These are phyloP conservation scores for Coemansia sp. DNA, from an alignment of 192 early-diverging fungal species.

Conservation along the genomic window DNA sequence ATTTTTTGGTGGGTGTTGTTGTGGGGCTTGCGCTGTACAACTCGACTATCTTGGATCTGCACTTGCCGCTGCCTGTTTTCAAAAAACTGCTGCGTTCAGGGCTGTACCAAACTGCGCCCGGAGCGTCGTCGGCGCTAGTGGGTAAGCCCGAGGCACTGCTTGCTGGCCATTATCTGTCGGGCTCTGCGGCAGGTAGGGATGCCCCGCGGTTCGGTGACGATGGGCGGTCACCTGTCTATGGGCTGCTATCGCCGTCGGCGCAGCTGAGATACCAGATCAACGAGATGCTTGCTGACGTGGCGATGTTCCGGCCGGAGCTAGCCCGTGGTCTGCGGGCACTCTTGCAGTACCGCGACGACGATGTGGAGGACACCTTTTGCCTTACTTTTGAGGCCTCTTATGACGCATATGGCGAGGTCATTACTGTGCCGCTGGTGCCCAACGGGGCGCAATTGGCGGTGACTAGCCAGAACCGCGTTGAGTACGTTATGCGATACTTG, in stretches of 20 bases:
- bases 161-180: too few relatives aligned
- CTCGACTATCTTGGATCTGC: slow-evolving; percentile 87
- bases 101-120: slow-evolving; percentile 18
- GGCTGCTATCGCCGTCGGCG: slow-evolving; percentile 36
- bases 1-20: slow-evolving; percentile 86
- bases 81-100: slow-evolving; percentile 75
- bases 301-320: slow-evolving; percentile 68
- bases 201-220: slow-evolving; percentile 15
- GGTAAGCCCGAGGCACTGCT: slow-evolving; percentile 8
- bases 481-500: slow-evolving; percentile 82
- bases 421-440: slow-evolving; percentile 63
- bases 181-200: background rate
- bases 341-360: slow-evolving; percentile 73
- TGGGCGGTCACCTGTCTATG: slow-evolving; percentile 31
- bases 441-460: slow-evolving; percentile 62
- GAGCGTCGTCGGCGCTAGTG: slow-evolving; percentile 3
- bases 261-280: slow-evolving; percentile 55
- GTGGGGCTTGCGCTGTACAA: slow-evolving; percentile 94
- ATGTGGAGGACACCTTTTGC: slow-evolving; percentile 84
- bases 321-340: slow-evolving; percentile 80
- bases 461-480: slow-evolving; percentile 62
- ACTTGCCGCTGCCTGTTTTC: slow-evolving; percentile 75
- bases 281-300: slow-evolving; percentile 76
- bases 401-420: slow-evolving; percentile 67
- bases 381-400: slow-evolving; percentile 74